Evolutionary conservation across 2,329 filamentous ascomycete species (phyloP), one percentile per base, ranked within the genome.

Genomic region (Escovopsis sp.): DNA sequence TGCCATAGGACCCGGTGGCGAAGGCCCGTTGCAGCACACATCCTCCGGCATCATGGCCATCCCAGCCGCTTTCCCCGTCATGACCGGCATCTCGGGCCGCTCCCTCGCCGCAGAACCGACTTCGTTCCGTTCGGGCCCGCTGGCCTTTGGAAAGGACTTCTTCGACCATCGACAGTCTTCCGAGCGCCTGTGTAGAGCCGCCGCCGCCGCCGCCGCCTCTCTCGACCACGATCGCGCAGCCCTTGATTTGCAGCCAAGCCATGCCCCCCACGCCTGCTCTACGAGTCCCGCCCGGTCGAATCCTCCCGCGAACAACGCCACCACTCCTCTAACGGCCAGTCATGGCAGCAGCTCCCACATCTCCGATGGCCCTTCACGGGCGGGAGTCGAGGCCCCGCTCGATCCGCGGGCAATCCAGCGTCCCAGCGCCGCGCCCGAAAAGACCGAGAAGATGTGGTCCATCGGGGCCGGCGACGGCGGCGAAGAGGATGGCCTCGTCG

Each of bases 401-500:
- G 39, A 30, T n/a, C 32, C 39, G 15, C 33, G 27, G n/a, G 27
- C 27, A 12, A 28, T 30, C 19, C 39, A 35, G 14, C 34, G 27
- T n/a, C 9, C 25, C 5, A 6, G 19, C 10, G 26, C 21, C 4
- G n/a, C 25, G 4, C 56, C 67, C 0, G 72, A 76, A 48, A 76
- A 75, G 49, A 69, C 64, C 14, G 72, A 75, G 49, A 76, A 76
- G 49, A 66, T 69, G 25, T 77, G 72, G 73, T 77, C 72, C 15
- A 76, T 78, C 49, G 70, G 69, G 4, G 62, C 66, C 16, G 63
- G 58, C 8, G 62, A 68, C 35, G 52, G 62, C 30, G 52, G 59
- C 18, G 63, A 66, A 36, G 60, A 61, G 31, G 64, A 70, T 41
- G 72, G 72, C 1, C 61, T 72, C 43, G 73, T 78, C 6, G 73